Conservation (phyloP, 2,329 filamentous ascomycete species). For the Phaeophleospora eucalypticola region DNA sequence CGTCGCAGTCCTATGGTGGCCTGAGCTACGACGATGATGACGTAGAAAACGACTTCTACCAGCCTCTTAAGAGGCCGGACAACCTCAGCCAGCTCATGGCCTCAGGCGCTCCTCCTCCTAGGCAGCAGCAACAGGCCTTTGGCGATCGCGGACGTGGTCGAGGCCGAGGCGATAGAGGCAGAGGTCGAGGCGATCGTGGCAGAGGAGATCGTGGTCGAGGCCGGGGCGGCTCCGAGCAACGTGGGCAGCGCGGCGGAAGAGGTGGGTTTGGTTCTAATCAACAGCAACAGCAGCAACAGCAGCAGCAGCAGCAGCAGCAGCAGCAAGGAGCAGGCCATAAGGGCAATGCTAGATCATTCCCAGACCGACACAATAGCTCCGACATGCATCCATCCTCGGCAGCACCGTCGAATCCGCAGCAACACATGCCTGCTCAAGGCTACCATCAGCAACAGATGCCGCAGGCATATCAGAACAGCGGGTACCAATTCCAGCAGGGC, state of each 20-base stretch:
- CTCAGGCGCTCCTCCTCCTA: constrained; percentile 25
- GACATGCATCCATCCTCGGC: constrained; percentile 3
- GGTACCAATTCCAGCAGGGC: constrained; percentile 32
- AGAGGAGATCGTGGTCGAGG: constrained; percentile 22
- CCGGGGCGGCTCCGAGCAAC: constrained; percentile 15
- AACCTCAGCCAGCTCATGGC: constrained; percentile 45
- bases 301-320: background rate
- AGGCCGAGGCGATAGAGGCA: constrained; percentile 29
- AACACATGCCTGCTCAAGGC: constrained; percentile 47
- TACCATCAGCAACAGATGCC: constrained; percentile 84
- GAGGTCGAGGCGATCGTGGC: constrained; percentile 28
- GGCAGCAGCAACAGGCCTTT: constrained; percentile 29
- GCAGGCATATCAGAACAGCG: constrained; percentile 91
- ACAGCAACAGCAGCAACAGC: constrained; percentile 3
- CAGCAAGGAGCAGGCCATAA: constrained; percentile 8
- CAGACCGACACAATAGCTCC: constrained; percentile 22
- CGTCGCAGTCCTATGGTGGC: constrained; percentile 23
- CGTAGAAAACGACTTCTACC: constrained; percentile 44
- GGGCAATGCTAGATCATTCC: constrained; percentile 25
- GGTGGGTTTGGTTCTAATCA: constrained; percentile 8
- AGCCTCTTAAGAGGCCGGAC: constrained; percentile 44
- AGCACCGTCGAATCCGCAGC: constrained; percentile 5
- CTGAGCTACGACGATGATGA: constrained; percentile 41
- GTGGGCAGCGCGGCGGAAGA: constrained; percentile 14
- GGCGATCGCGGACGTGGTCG: constrained; percentile 30